These are phyloP conservation scores for Metrosideros polymorpha DNA, from an alignment of 441 rosid species.

Conservation along the genomic window DNA sequence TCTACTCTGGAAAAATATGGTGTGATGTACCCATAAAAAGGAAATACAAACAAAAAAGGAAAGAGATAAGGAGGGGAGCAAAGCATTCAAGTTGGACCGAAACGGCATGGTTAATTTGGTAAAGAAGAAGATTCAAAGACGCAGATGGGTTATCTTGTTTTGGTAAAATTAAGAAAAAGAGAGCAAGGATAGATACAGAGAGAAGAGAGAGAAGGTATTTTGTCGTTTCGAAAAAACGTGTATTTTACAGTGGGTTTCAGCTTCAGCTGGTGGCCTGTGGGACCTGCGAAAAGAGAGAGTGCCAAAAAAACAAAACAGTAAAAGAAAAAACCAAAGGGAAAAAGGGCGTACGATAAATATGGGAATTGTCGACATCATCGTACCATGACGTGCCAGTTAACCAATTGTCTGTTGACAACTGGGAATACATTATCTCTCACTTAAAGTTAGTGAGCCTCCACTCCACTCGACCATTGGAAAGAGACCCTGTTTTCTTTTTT, in stretches of 20 bases:
- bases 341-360: background rate
- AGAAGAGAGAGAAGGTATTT: background rate
- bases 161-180: background rate
- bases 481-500: background rate
- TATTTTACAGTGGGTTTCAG: background rate
- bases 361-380: background rate
- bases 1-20: background rate
- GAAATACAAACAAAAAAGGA: background rate
- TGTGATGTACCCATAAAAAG: background rate
- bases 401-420: background rate
- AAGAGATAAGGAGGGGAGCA: background rate
- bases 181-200: background rate
- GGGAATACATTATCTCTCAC: background rate
- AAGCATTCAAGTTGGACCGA: background rate
- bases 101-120: background rate
- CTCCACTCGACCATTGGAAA: background rate
- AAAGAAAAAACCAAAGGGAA: background rate
- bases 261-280: background rate
- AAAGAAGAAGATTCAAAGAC: background rate
- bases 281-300: background rate
- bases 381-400: background rate
- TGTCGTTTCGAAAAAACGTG: background rate
- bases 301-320: background rate
- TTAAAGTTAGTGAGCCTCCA: background rate
- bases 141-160: background rate